Evolutionary conservation across 257 asterid species (phyloP).

Genomic region (Echites panduratus): DNA sequence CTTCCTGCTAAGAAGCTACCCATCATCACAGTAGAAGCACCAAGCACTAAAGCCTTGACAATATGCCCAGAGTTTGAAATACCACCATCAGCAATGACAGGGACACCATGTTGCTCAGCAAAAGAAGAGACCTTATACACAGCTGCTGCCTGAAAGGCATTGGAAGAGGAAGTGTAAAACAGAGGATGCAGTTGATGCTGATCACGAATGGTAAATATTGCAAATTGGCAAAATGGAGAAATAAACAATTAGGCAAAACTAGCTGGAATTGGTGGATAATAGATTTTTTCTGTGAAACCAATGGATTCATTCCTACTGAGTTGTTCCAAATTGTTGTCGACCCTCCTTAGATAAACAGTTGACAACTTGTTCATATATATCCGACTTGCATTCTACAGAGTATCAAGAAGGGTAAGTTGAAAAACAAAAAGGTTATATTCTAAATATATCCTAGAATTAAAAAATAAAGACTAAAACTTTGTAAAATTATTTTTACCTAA

Average conservation of each 20-base stretch:
- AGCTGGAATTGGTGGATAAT: neutral
- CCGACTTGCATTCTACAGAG: neutral
- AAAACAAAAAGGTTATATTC: neutral
- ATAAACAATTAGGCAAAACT: neutral
- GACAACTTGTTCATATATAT: neutral
- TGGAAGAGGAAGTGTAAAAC: neutral
- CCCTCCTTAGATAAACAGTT: too few species aligned
- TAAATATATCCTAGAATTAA: neutral
- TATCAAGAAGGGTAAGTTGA: neutral
- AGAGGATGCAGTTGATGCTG: neutral
- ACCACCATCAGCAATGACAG: constrained; percentile 94
- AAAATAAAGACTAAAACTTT: neutral
- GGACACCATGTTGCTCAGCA: constrained; percentile 64
- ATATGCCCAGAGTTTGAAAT: constrained; percentile 93
- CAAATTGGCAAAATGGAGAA: neutral
- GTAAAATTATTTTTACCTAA: neutral
- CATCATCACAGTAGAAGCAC: constrained; percentile 96
- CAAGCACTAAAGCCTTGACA: constrained; percentile 81
- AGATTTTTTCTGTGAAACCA: neutral
- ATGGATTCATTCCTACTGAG: neutral
- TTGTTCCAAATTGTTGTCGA: neutral
- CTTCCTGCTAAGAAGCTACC: constrained; percentile 94
- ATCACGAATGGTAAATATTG: neutral
- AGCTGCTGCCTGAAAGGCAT: constrained; percentile 62
- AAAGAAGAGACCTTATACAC: constrained; percentile 85